Percentiles rank a stretch among this genome's conserved stretches.
Conservation (phyloP, 2,329 filamentous ascomycete genomes). For the Trichoderma hamatum region DNA sequence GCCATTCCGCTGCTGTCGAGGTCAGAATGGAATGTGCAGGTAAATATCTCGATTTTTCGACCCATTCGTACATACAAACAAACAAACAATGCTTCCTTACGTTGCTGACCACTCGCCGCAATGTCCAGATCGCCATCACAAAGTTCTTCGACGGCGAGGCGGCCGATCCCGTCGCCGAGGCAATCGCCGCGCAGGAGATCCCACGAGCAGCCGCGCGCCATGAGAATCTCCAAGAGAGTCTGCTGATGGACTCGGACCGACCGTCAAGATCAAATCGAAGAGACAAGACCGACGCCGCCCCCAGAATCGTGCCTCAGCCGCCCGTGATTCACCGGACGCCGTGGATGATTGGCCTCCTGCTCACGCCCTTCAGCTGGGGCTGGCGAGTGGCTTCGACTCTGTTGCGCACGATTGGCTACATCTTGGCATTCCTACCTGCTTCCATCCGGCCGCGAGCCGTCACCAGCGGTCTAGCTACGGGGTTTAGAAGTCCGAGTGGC, state of each 20-base stretch:
- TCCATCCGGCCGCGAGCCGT: conserved; percentile 58
- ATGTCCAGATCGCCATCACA: conserved; percentile 80
- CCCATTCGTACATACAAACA: neutral
- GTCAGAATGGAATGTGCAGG: conserved; percentile 96
- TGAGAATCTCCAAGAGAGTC: conserved; percentile 72
- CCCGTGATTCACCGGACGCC: conserved; percentile 71
- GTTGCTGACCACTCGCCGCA: neutral
- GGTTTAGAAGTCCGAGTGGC: conserved; percentile 64
- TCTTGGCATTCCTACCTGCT: conserved; percentile 80
- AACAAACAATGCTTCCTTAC: too few species aligned
- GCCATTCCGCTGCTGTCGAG: conserved; percentile 79
- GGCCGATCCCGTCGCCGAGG: conserved; percentile 78
- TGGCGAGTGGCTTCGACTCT: conserved; percentile 71
- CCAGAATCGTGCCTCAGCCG: conserved; percentile 79
- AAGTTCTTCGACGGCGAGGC: conserved; percentile 98
- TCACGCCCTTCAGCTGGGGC: conserved; percentile 79
- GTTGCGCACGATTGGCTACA: conserved; percentile 73
- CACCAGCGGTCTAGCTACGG: conserved; percentile 55
- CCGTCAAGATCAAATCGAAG: conserved; percentile 34
- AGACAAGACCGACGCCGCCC: conserved; percentile 65
- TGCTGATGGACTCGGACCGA: conserved; percentile 40
- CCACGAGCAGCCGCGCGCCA: conserved; percentile 66
- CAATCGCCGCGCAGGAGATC: conserved; percentile 64
- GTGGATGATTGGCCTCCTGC: conserved; percentile 74
- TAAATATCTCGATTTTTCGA: conserved; percentile 41